Conservation (phyloP, 1,284 basidiomycete genomes). For the Cerioporus squamosus region DNA sequence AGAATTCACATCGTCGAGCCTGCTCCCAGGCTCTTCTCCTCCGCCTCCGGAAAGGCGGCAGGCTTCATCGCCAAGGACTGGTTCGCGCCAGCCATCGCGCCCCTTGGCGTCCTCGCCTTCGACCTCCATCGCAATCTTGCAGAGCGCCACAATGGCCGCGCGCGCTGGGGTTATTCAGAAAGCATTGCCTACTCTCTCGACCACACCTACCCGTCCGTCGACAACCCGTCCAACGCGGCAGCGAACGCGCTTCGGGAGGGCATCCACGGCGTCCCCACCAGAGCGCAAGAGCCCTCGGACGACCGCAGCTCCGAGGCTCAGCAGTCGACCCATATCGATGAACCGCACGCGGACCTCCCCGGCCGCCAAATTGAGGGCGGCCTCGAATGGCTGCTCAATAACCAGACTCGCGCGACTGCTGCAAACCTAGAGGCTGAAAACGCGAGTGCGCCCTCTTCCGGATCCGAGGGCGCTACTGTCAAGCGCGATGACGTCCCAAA, state of each 20-base stretch:
- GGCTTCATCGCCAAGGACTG: slow-evolving; percentile 72
- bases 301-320: too few species aligned
- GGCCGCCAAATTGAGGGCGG: slow-evolving; percentile 10
- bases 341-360: background rate
- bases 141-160: slow-evolving; percentile 49
- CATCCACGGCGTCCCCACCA: background rate
- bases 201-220: slow-evolving; percentile 20
- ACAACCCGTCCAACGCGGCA: background rate
- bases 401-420: slow-evolving; percentile 27
- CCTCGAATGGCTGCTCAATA: slow-evolving; percentile 31
- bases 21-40: slow-evolving; percentile 41
- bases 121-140: slow-evolving; percentile 61
- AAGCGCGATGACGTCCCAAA: slow-evolving; percentile 17
- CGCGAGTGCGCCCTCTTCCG: background rate
- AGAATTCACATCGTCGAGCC: slow-evolving; percentile 41
- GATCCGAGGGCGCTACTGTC: background rate
- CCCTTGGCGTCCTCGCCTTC: slow-evolving; percentile 61
- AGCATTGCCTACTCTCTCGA: slow-evolving; percentile 37
- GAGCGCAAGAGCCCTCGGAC: background rate
- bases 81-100: slow-evolving; percentile 53
- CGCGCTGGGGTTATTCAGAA: slow-evolving; percentile 60
- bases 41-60: slow-evolving; percentile 64
- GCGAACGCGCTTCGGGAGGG: too few species aligned
- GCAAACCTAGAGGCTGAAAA: background rate
- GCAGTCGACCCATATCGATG: background rate